These are phyloP conservation scores for Orbilia brochopaga DNA, from an alignment of 2,329 filamentous ascomycete species.

Conservation along the genomic window DNA sequence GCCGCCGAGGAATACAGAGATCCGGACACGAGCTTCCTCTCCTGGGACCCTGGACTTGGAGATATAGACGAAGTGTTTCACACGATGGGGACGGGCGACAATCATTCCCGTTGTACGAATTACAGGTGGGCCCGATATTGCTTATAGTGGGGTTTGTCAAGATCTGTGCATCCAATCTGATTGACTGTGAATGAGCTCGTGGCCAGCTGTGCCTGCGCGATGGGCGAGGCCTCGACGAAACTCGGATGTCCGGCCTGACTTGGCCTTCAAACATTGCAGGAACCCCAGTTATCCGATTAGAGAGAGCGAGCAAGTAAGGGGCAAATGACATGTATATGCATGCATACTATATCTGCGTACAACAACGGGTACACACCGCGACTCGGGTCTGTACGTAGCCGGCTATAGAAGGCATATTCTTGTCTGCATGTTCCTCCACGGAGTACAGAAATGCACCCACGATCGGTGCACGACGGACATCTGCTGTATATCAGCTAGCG, in stretches of 20 bases:
- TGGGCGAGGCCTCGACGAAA: neutral
- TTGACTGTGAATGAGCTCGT: neutral
- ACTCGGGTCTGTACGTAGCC: neutral
- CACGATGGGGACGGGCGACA: neutral
- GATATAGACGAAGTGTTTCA: constrained; percentile 9
- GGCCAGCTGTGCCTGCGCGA: neutral
- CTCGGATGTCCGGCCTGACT: constrained; percentile 8
- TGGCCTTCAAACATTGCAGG: neutral
- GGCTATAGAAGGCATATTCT: constrained; percentile 6
- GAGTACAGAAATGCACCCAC: neutral
- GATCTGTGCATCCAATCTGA: constrained; percentile 14
- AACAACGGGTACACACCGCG: neutral
- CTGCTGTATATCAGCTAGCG: neutral
- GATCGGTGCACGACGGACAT: too few relatives aligned
- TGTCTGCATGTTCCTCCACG: neutral
- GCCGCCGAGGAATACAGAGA: constrained; percentile 26
- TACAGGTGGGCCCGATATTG: constrained; percentile 1
- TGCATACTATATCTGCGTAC: constrained; percentile 1
- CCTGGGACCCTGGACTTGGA: constrained; percentile 12
- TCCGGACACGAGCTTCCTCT: constrained; percentile 36
- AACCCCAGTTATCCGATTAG: neutral
- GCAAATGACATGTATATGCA: constrained; percentile 2
- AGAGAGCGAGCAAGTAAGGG: neutral
- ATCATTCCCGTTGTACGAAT: constrained; percentile 2
- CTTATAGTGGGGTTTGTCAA: constrained; percentile 7